These are phyloP conservation scores for Cutaneotrichosporon sp. DNA, from an alignment of 1,284 basidiomycete species.

Conservation along the genomic window DNA sequence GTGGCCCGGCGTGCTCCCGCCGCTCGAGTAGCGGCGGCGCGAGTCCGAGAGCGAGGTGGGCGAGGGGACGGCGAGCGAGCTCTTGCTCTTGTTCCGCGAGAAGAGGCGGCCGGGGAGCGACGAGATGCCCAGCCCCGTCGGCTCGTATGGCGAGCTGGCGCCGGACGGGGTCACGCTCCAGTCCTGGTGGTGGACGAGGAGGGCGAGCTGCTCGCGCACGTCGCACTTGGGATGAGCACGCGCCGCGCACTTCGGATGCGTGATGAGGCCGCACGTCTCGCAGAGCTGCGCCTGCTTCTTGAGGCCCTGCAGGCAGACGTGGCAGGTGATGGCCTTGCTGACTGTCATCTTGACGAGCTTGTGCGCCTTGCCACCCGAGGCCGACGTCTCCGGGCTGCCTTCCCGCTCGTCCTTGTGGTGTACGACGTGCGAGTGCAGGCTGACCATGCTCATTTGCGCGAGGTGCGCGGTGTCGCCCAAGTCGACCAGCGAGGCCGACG, in stretches of 20 bases:
- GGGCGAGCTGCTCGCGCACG: conserved; percentile 54
- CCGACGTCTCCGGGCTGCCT: neutral
- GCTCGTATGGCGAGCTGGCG: conserved; percentile 9
- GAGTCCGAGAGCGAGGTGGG: conserved; percentile 13
- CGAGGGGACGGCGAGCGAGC: conserved; percentile 13
- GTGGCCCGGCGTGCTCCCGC: conserved; percentile 1
- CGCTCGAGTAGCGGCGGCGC: conserved; percentile 8
- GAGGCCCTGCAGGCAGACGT: conserved; percentile 75
- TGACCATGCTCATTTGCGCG: conserved; percentile 24
- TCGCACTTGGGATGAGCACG: conserved; percentile 80
- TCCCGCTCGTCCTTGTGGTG: conserved; percentile 14
- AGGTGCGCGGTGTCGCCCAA: conserved; percentile 11
- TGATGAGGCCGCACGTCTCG: conserved; percentile 83
- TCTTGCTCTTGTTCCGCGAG: conserved; percentile 18
- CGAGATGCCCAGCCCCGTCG: neutral
- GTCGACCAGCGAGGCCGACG: conserved; percentile 19
- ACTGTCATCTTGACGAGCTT: conserved; percentile 78
- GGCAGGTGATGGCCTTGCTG: conserved; percentile 82
- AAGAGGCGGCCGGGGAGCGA: conserved; percentile 20
- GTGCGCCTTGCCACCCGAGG: conserved; percentile 5
- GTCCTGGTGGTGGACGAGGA: conserved; percentile 37
- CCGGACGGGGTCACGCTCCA: neutral
- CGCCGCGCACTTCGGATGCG: conserved; percentile 74
- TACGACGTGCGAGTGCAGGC: conserved; percentile 21
- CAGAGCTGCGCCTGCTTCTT: conserved; percentile 88